Conservation (phyloP, 75 land plant species). For the Selaginella moellendorffii region DNA sequence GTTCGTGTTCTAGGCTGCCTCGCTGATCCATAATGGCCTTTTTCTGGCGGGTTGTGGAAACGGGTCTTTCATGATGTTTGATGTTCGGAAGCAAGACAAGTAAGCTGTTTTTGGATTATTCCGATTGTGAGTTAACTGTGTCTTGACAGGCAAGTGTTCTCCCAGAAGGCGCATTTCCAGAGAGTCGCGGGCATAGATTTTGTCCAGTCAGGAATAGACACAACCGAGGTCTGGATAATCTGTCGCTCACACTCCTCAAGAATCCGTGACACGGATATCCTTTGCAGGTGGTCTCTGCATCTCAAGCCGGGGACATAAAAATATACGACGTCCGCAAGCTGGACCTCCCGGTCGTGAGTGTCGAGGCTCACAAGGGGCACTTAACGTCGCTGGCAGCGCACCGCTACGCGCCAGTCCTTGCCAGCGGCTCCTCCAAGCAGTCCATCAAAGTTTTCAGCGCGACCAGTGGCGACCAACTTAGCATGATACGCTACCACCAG, state of each 20-base stretch:
- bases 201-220: conserved; percentile 66
- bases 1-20: conserved; percentile 49
- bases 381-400: conserved; percentile 77
- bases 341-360: conserved; percentile 33
- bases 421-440: conserved; percentile 87
- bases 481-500: conserved; percentile 48
- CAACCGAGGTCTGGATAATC: conserved; percentile 63
- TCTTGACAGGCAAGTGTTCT: too few species aligned
- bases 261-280: neutral
- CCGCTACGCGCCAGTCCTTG: conserved; percentile 83
- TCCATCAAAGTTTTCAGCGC: conserved; percentile 62
- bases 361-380: conserved; percentile 64
- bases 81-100: conserved; percentile 28
- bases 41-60: conserved; percentile 45
- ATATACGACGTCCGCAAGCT: conserved; percentile 56
- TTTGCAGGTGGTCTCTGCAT: conserved; percentile 80
- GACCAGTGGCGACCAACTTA: conserved; percentile 52
- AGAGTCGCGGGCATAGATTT: conserved; percentile 39
- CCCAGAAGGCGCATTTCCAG: conserved; percentile 40
- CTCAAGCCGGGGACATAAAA: conserved; percentile 75
- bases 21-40: conserved; percentile 62
- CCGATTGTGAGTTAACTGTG: neutral
- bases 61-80: conserved; percentile 61
- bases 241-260: conserved; percentile 31
- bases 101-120: neutral